Conservation (phyloP, 2,329 filamentous ascomycete species). For the Lomentospora prolificans region DNA sequence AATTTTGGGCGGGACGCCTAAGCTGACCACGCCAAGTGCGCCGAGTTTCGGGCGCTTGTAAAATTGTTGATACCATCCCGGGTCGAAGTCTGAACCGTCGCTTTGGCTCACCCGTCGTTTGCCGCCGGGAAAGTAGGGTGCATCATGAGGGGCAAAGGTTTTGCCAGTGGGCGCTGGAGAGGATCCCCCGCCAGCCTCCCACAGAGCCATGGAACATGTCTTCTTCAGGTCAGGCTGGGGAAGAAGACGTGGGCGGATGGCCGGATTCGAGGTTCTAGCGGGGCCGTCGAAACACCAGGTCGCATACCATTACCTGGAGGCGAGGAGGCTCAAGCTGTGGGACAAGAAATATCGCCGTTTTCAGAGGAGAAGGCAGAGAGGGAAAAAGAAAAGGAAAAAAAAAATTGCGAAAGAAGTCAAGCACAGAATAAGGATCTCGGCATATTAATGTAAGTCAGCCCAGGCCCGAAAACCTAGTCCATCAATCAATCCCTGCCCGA, state of each 20-base stretch:
- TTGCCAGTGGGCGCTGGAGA: slow-evolving; percentile 3
- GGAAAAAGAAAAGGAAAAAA: neutral
- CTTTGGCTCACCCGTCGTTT: slow-evolving; percentile 29
- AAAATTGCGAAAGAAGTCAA: neutral
- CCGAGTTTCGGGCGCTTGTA: slow-evolving; percentile 17
- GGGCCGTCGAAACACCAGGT: neutral
- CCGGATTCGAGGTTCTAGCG: neutral
- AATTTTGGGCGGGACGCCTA: slow-evolving; percentile 3
- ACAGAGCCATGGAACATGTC: slow-evolving; percentile 22
- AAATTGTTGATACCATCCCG: slow-evolving; percentile 13
- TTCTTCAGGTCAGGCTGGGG: neutral
- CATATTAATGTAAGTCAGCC: slow-evolving; percentile 1
- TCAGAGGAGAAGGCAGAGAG: neutral
- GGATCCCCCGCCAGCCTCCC: slow-evolving; percentile 12
- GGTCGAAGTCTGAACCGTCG: slow-evolving; percentile 20
- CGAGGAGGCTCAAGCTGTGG: too few species aligned
- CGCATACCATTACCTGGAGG: neutral
- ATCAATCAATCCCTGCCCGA: neutral
- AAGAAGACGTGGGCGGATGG: neutral
- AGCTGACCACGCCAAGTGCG: too few species aligned
- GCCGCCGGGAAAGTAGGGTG: slow-evolving; percentile 22
- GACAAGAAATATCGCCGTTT: neutral
- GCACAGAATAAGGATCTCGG: neutral
- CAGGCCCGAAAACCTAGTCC: neutral
- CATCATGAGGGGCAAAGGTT: slow-evolving; percentile 12